Base-by-base conservation (phyloP, 192 early-diverging fungal genomes). In the Backusella tarrabulga region DNA sequence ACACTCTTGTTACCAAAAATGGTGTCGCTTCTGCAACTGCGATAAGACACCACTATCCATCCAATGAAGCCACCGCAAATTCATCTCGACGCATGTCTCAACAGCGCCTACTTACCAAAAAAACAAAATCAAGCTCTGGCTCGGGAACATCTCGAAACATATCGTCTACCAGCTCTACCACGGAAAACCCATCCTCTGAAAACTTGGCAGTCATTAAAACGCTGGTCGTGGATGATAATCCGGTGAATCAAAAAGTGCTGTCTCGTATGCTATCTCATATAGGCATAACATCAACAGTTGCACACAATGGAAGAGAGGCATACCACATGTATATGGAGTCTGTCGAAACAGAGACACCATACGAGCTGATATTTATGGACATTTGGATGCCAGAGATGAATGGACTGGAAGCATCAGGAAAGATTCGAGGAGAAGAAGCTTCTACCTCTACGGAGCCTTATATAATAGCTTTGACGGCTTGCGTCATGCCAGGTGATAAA, bases 221-320 rank as follows among this genome's bases (percentile, higher is more conserved):
- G 11, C 79, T 94, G 35, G 77, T 94, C 17, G 91, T 89, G 1
- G 93, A 93, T 71, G 93, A 93, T 79, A 93, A 94, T 72, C 79
- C 86, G 29, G 87, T 94, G 46, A 94, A 94, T 83, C 91, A 90
- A 67, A 91, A 91, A 79, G 85, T 94, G 14, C 85, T 88, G 1
- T 74, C 85, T 34, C 85, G 89, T 19, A 84, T 90, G 41, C 71
- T 92, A 29, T 74, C 38, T 4, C 76, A 69, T 29, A 83, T 83
- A 76, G 79, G 79, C 9, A 54, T 71, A 15, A 6, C 56, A 29
- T 29, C 71, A 8, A 66, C 78, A 34, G 35, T 78, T 6, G 82
- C 79, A 1, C 72, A 80, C 14, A 76, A 83, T 38, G 82, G 82
- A 17, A 44, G 32, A 21, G 73, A 77, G 56, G 82, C 82, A 23